Base-by-base conservation (phyloP, 1,139 yeast species). In the Hemisphaericaspora xylofermentans region DNA sequence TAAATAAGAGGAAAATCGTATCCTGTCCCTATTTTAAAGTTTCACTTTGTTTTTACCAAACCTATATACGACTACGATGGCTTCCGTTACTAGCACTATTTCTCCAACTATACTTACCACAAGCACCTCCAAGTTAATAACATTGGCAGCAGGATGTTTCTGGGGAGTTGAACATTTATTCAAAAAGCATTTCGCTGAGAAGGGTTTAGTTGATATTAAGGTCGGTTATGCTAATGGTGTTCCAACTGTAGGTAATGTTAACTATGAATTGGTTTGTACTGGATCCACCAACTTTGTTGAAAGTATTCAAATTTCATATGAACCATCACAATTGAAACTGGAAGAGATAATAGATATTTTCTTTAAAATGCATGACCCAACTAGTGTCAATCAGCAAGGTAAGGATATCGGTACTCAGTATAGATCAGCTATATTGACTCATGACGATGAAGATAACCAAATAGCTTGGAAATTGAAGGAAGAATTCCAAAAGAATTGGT, bases 121-220 rank as follows among this genome's bases (percentile, higher is more conserved):
- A 2, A 35, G 67, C 6, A 59, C 71, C 4, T 57, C 84, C 38
- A 71, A 76, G 50, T 51, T 82, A 28, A 60, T 82, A 41, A 84
- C 89, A 0, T 61, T 84, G 17, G 91, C 88, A 1, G 89, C 86
- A 1, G 94, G 94, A 3, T 91, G 98, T 59, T 93, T 89, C 71
- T 91, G 98, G 98, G 96, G 96, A 15, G 88, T 86, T 10, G 98
- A 93, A 57, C 84, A 85, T 53, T 81, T 91, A 30, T 89, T 79
- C 66, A 68, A 83, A 47, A 85, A 85, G 57, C 76, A 85, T 48
- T 85, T 80, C 51, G 55, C 56, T 5, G 73, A 65, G 42, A 81
- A 78, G 56, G 91, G 91, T 2, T 63, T 91, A 17, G 59, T 84
- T 13, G 96, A 87, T 57, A 74, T 82, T 40, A 82, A 78, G 57